These are phyloP conservation scores for Alternaria longipes DNA, from an alignment of 2,329 filamentous ascomycete species.

Conservation along the genomic window DNA sequence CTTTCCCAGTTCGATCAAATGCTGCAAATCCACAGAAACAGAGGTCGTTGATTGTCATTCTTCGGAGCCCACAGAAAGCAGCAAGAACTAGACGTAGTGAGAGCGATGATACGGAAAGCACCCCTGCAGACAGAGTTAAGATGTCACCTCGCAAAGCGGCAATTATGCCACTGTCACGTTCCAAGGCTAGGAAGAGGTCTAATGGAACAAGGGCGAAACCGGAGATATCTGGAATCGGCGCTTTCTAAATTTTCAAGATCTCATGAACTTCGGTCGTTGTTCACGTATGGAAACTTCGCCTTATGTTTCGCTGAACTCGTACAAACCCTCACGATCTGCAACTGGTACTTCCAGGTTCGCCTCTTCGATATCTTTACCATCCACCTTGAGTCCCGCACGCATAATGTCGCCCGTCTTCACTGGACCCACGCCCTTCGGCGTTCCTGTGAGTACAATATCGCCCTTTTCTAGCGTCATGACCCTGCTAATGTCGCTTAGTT, in stretches of 20 bases:
- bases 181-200: neutral
- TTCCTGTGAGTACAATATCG: constrained; percentile 95
- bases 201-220: neutral
- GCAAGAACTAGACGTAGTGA: neutral
- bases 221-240: constrained; percentile 6
- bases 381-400: constrained; percentile 80
- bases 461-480: constrained; percentile 94
- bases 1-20: neutral
- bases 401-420: constrained; percentile 88
- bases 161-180: too few species aligned
- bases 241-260: constrained; percentile 1
- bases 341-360: constrained; percentile 84
- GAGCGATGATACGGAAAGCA: neutral
- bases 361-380: constrained; percentile 84
- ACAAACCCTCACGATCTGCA: constrained; percentile 78
- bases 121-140: constrained; percentile 11
- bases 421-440: constrained; percentile 91
- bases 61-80: neutral
- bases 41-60: constrained; percentile 7
- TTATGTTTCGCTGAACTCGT: constrained; percentile 71
- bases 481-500: constrained; percentile 89
- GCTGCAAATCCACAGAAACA: neutral
- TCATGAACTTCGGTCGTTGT: neutral
- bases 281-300: neutral
- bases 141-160: constrained; percentile 12